Evolutionary conservation across 306 rosid species (phyloP), one percentile per base, ranked within the genome.

Genomic region (Vicia villosa): DNA sequence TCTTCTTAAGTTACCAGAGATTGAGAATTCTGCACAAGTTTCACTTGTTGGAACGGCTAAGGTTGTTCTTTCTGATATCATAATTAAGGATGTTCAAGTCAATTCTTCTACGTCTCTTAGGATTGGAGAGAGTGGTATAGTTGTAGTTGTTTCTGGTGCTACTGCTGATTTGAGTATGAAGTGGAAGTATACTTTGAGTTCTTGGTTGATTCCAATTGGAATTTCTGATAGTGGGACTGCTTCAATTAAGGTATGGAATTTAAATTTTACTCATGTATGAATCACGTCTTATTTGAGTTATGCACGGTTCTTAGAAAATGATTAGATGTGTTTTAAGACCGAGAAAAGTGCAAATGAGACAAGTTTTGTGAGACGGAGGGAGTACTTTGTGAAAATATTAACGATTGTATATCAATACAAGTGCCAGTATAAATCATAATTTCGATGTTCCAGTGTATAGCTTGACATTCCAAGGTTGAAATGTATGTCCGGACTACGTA

Each of bases 171-270:
- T 88, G 82, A 86, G 77, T 66, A 82, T 93, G 96, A 66, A 38
- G 30, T 93, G 97, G 97, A 49, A 17, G 40, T 93, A 90, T 76
- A 58, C 88, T 63, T 77, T 72, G 20, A 74, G 80, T 19, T 65
- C 84, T 77, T 86, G 90, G 96, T 74, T 90, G 46, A 38, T 81
- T 34, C 88, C 88, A 26, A n/a, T 86, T 76, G 84, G 82, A 11
- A 74, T 90, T 66, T 79, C 94, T 7, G 98, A 88, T 80, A 14
- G 82, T 37, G 98, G 98, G 16, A 82, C n/a, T 16, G 97, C 98
- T 55, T 69, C 83, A 55, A 79, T 93, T n/a, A 75, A 85, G 96
- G 98, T 93, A 82, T 34, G 17, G 5, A 40, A 40, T n/a, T n/a
- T n/a, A n/a, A n/a, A n/a, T n/a, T n/a, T n/a, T n/a, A n/a, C n/a